Percentiles rank a stretch among this genome's conserved stretches.
Evolutionary conservation across 2,329 filamentous ascomycete genomes (phyloP).

Genomic region (Colletotrichum paranaense): DNA sequence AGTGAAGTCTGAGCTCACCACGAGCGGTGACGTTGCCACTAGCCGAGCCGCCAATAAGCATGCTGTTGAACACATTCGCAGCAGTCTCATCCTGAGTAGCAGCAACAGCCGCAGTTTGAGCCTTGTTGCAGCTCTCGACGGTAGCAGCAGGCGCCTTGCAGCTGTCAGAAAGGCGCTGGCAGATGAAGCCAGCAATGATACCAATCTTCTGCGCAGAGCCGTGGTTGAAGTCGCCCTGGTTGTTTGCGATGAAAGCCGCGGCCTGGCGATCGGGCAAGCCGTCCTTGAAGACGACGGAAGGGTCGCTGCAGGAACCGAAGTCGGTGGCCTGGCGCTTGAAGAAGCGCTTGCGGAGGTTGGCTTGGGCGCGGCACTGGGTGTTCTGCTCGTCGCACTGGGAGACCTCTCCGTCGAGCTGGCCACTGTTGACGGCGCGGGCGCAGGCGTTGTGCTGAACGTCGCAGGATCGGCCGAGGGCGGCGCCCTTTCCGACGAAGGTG

Average conservation of each 20-base stretch:
- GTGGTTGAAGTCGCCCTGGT: constrained; percentile 60
- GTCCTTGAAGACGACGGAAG: constrained; percentile 60
- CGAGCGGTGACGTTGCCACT: constrained; percentile 6
- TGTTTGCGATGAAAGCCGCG: constrained; percentile 52
- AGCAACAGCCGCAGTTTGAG: constrained; percentile 35
- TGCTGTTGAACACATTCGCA: constrained; percentile 41
- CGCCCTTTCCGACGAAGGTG: constrained; percentile 61
- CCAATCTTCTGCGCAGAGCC: constrained; percentile 55
- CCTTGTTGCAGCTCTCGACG: constrained; percentile 25
- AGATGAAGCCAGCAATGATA: constrained; percentile 60
- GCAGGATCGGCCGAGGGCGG: constrained; percentile 60
- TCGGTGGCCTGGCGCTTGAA: constrained; percentile 41
- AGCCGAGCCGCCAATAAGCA: constrained; percentile 27
- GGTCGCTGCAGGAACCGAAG: constrained; percentile 59
- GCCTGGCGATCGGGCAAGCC: constrained; percentile 60
- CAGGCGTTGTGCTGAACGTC: constrained; percentile 63
- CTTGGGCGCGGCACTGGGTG: constrained; percentile 46
- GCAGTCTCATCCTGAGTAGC: constrained; percentile 40
- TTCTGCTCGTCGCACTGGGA: constrained; percentile 57
- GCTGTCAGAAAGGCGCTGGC: constrained; percentile 50
- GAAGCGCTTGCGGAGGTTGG: constrained; percentile 37
- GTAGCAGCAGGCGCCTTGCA: constrained; percentile 38
- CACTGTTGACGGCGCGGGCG: constrained; percentile 59
- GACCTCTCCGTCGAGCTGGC: constrained; percentile 48
- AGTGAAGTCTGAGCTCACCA: neutral